These are phyloP conservation scores for Acer saccharum DNA, from an alignment of 345 rosid species.

Conservation along the genomic window DNA sequence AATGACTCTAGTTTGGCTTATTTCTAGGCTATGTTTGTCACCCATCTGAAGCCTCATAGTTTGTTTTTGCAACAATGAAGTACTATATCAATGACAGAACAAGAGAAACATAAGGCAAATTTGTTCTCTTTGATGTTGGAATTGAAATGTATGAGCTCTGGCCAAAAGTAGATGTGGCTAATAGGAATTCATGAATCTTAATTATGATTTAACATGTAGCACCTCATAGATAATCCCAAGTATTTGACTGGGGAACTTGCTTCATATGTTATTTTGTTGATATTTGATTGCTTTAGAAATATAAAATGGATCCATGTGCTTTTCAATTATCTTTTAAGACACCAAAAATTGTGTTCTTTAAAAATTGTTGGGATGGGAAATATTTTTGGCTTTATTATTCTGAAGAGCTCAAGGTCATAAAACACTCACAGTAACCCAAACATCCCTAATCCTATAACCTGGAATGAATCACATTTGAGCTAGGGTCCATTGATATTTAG, in stretches of 20 bases:
- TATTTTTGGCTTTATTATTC: background rate
- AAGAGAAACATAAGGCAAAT: background rate
- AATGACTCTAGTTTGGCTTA: background rate
- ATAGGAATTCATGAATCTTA: background rate
- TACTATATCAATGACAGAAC: background rate
- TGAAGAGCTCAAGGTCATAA: background rate
- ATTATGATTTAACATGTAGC: background rate
- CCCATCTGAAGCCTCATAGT: no score
- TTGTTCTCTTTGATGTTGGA: background rate
- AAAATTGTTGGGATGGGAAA: background rate
- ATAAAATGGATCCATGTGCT: background rate
- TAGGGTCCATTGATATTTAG: background rate
- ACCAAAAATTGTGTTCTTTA: background rate
- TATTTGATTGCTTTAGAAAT: background rate
- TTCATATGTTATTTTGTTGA: background rate
- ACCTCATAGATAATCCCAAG: background rate
- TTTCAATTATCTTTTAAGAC: background rate
- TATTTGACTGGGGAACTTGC: background rate
- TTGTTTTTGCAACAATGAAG: no score
- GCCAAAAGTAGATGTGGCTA: background rate
- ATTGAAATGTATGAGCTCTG: background rate
- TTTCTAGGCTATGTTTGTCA: background rate
- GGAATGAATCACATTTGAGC: background rate
- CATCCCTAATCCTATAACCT: background rate
- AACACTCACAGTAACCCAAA: background rate